Base-by-base conservation (phyloP, 495 filamentous ascomycete species). In the Darksidea phi region DNA sequence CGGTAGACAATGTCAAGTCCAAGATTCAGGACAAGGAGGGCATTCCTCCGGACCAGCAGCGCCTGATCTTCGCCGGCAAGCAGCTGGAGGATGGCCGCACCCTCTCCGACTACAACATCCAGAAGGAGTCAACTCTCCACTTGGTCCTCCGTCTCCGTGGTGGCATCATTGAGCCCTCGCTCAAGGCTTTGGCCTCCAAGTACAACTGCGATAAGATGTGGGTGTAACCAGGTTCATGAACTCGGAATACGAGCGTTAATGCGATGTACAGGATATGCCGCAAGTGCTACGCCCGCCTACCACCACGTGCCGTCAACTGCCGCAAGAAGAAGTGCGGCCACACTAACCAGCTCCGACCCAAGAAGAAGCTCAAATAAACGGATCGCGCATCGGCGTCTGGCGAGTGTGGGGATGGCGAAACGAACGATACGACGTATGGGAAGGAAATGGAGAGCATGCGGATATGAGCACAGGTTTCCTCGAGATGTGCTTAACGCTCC, bases 51-150 rank as follows among this genome's bases (percentile, higher is more conserved):
- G 94, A 97, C 79, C 94, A 97, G 80, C 94, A 98, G 84, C 93
- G 94, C 69, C 80, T 98, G 80, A 98, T 98, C 84, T 98, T 98
- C 77, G 94, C 94, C 69, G 94, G 94, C 77, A 98, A 98, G 86
- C 94, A 98, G 82, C 87, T 98, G 64, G 94, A 98, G 86, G 94
- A 98, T 82, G 94, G 94, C 79, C 88, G 94, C 72, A 98, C 94
- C 63, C 85, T 98, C 68, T 91, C 87, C 74, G 94, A 98, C 80
- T 98, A 98, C 87, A 98, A 98, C 83, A 98, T 98, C 80, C 94
- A 98, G 84, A 98, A 98, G 93, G 93, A 97, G 85, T 96, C 93
- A 57, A 98, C 94, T 67, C 94, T 98, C 73, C 94, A 98, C 83
- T 82, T 98, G 69, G 94, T 97, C 77, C 93, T 98, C 76, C 91